A percentile compares a stretch with the other conserved stretches of the same genome.
Conservation (phyloP, 148 eudicot genomes). For the Camellia granthamiana region DNA sequence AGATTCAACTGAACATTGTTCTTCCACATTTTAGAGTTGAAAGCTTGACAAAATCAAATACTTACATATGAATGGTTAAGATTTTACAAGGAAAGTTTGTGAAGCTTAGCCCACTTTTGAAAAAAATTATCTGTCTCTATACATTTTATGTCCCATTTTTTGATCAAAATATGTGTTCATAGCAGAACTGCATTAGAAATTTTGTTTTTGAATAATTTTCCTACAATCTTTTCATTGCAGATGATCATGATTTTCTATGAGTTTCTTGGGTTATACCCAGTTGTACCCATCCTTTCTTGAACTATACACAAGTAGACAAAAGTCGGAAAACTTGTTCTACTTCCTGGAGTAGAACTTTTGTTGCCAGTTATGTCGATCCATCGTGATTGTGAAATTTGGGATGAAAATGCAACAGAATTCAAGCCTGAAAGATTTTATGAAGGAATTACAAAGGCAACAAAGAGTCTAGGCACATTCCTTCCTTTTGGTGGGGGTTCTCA, state of each 20-base stretch:
- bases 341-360: slow-evolving; percentile 27
- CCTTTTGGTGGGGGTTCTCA: slow-evolving; percentile 57
- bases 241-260: slow-evolving; percentile 50
- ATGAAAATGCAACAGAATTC: slow-evolving; percentile 50
- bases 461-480: slow-evolving; percentile 31
- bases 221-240: slow-evolving; percentile 11
- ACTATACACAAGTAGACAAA: slow-evolving; percentile 15
- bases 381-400: slow-evolving; percentile 47
- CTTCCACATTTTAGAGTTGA: no score
- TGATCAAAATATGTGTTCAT: no score
- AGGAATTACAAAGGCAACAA: slow-evolving; percentile 45
- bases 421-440: slow-evolving; percentile 55
- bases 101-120: no score
- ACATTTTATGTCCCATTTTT: no score
- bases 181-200: no score
- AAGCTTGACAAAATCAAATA: no score
- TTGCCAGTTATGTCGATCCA: slow-evolving; percentile 30
- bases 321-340: slow-evolving; percentile 36
- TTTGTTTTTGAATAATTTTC: no score
- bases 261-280: slow-evolving; percentile 45
- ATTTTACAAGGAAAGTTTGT: no score
- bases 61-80: no score
- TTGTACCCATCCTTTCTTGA: slow-evolving; percentile 17
- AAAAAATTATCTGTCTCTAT: no score
- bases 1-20: no score